Conservation (phyloP, 2,329 filamentous ascomycete species). For the Botrytis medusae region DNA sequence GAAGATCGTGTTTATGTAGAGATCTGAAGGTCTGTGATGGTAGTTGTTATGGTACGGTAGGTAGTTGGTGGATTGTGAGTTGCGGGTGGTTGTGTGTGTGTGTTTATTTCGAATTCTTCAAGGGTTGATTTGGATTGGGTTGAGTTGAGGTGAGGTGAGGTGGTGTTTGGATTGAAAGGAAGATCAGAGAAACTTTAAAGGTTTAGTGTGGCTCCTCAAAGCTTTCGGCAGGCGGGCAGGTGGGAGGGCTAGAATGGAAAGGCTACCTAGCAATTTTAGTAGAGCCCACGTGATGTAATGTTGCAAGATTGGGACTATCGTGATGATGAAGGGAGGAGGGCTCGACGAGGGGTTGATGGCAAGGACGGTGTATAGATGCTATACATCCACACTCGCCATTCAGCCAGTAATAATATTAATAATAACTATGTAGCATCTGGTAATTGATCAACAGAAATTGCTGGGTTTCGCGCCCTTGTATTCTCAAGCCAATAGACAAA, state of each 20-base stretch:
- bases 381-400: background rate
- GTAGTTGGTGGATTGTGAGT: background rate
- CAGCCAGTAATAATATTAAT: background rate
- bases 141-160: slow-evolving; percentile 12
- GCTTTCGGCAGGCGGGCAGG: slow-evolving; percentile 18
- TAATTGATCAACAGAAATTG: no score
- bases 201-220: slow-evolving; percentile 11
- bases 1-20: slow-evolving; percentile 5
- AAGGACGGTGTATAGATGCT: background rate
- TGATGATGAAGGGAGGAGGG: background rate
- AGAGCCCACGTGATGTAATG: background rate
- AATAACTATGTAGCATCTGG: no score
- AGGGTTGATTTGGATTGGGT: background rate
- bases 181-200: slow-evolving; percentile 21
- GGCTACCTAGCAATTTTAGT: background rate
- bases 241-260: slow-evolving; percentile 6
- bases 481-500: background rate
- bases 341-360: background rate
- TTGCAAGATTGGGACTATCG: background rate
- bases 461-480: no score
- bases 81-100: slow-evolving; percentile 1
- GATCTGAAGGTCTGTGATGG: slow-evolving; percentile 1
- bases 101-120: slow-evolving; percentile 3
- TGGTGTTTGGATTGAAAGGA: slow-evolving; percentile 15
- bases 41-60: background rate